These are phyloP conservation scores for Pseudodiploospora longispora DNA, from an alignment of 2,329 filamentous ascomycete genomes.

Conservation along the genomic window DNA sequence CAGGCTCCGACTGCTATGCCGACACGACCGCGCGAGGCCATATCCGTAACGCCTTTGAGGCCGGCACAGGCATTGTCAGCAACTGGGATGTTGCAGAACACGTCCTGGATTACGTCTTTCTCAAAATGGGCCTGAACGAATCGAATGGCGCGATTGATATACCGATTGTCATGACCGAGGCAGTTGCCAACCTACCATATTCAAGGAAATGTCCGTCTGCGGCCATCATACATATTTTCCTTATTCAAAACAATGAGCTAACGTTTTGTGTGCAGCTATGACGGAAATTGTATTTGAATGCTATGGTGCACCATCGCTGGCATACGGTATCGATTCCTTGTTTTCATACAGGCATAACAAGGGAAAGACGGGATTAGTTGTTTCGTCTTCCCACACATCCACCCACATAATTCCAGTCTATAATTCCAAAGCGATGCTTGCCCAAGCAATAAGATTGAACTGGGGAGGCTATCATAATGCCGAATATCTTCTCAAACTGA, in stretches of 20 bases:
- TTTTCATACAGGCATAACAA: constrained; percentile 94
- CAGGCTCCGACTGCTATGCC: constrained; percentile 86
- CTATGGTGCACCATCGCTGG: constrained; percentile 81
- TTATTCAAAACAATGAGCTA: constrained; percentile 8
- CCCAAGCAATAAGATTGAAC: constrained; percentile 80
- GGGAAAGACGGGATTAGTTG: constrained; percentile 76
- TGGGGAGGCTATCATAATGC: constrained; percentile 90
- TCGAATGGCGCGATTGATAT: constrained; percentile 67
- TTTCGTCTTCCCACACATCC: constrained; percentile 87
- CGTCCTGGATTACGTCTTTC: constrained; percentile 85
- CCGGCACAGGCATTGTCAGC: constrained; percentile 81
- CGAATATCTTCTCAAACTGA: constrained; percentile 84
- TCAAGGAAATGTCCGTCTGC: constrained; percentile 67
- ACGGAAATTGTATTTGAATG: constrained; percentile 96
- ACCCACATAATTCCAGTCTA: constrained; percentile 94
- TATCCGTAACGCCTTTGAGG: constrained; percentile 83
- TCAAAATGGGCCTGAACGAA: constrained; percentile 83
- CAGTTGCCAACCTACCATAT: constrained; percentile 84
- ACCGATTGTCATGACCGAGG: constrained; percentile 91
- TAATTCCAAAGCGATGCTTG: constrained; percentile 74
- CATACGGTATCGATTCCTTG: constrained; percentile 91
- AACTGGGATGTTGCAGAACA: constrained; percentile 99
- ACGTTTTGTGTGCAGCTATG: constrained; percentile 57
- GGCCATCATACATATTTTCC: background rate
- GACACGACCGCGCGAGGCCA: constrained; percentile 90